Evolutionary conservation across 1,284 basidiomycete species (phyloP), one percentile per base, ranked within the genome.

Genomic region (Microbotryomycetes sp.): DNA sequence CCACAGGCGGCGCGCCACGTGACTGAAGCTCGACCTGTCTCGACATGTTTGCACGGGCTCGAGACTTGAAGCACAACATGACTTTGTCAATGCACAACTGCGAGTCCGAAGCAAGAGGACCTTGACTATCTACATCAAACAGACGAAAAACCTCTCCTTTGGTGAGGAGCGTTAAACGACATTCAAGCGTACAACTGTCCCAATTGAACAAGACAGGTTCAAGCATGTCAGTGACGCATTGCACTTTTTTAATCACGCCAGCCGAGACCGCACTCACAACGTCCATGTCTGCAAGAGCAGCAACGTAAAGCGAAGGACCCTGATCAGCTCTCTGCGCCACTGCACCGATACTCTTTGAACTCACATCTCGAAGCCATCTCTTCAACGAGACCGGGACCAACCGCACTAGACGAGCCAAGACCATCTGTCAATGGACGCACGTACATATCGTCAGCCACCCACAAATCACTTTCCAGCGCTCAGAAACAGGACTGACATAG

Each of bases 381-480:
- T n/a, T 83, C 84, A 12, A 97, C 87, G 74, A 98, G 84, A n/a
- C 84, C 82, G 2, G 90, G 88, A 3, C 93, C 94, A 9, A 91
- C 86, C 3, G 86, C 84, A 65, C 87, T 94, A 57, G 87, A 89
- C 51, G 85, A 84, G 22, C 93, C 92, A 15, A 97, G 79, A 62
- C 93, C 93, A 30, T 70, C 70, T 59, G 59, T 23, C 9, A 19
- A 25, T 28, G 29, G 9, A n/a, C 22, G n/a, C 32, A 2, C 25
- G 46, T 23, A n/a, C n/a, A n/a, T n/a, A n/a, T n/a, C 12, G 36
- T 42, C 36, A 42, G 36, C 36, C n/a, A n/a, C n/a, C n/a, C n/a
- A n/a, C n/a, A n/a, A 28, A 32, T 28, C 46, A 22, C 42, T 46
- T 65, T 32, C 14, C 6, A n/a, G n/a, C n/a, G 31, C 46, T 23